Percentiles rank a stretch among this genome's conserved stretches.
These are phyloP conservation scores for Mallotus nudiflorus DNA, from an alignment of 345 rosid genomes.

Conservation along the genomic window DNA sequence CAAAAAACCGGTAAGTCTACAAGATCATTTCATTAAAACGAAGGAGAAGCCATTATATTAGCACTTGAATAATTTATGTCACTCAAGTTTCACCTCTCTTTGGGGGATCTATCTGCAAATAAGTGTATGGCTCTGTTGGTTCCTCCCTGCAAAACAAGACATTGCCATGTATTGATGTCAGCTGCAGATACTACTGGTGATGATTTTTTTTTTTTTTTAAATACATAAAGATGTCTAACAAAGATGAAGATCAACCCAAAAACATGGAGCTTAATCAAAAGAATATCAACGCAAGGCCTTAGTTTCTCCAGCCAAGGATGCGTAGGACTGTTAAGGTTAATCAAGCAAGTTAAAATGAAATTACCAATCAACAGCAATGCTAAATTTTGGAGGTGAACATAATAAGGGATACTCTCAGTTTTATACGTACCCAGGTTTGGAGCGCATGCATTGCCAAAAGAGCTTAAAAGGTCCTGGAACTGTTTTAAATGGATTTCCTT, in stretches of 20 bases:
- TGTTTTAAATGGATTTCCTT: slow-evolving; percentile 97
- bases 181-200: neutral
- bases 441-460: slow-evolving; percentile 91
- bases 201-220: too few relatives aligned
- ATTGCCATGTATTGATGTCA: neutral
- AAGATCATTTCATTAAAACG: neutral
- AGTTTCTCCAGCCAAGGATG: neutral
- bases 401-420: neutral
- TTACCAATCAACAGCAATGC: neutral
- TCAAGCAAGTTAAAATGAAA: neutral
- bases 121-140: slow-evolving; percentile 79
- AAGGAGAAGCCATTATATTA: neutral
- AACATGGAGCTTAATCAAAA: too few relatives aligned
- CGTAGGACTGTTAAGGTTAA: too few relatives aligned
- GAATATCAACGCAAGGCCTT: neutral
- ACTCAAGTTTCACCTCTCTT: slow-evolving; percentile 71
- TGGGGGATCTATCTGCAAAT: slow-evolving; percentile 80
- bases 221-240: too few relatives aligned
- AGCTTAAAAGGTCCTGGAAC: slow-evolving; percentile 97
- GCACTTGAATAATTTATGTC: neutral
- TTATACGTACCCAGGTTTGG: slow-evolving; percentile 83
- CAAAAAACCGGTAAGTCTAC: neutral
- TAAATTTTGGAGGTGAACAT: neutral
- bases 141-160: slow-evolving; percentile 69
- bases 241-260: too few relatives aligned